Evolutionary conservation across 768 basidiomycete species (phyloP).

Genomic region (Naganishia randhawae): DNA sequence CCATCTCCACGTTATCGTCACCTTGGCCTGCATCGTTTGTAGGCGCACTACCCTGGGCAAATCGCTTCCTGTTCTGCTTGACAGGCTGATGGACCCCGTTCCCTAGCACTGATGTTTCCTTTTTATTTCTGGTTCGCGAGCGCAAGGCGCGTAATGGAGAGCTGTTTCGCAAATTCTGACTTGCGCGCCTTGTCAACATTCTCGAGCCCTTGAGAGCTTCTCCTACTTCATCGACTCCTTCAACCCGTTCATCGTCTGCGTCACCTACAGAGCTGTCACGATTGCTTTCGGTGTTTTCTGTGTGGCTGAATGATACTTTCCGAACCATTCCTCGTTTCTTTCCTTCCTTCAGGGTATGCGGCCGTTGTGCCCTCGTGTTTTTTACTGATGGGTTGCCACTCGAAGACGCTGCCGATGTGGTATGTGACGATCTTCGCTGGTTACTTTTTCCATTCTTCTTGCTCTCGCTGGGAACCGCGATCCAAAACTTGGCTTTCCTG

Average conservation of each 20-base stretch:
- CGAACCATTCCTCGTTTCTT: constrained; percentile 1
- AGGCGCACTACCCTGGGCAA: not conserved
- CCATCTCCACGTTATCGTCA: not conserved
- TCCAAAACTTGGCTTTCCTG: not conserved
- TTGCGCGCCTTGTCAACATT: not conserved
- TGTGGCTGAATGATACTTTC: not conserved
- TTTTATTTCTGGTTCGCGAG: not conserved
- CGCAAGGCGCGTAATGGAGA: not conserved
- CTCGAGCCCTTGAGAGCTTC: not conserved
- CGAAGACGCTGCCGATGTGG: constrained; percentile 28
- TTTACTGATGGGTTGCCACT: not conserved
- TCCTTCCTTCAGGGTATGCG: not conserved
- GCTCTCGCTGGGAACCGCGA: not conserved
- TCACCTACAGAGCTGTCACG: constrained; percentile 16
- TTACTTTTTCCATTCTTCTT: constrained; percentile 6
- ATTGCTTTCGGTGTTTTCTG: not conserved
- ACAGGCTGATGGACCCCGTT: not conserved
- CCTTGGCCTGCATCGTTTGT: not conserved
- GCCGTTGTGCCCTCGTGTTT: not conserved
- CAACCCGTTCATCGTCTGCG: constrained; percentile 13
- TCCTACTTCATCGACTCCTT: not conserved
- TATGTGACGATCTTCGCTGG: constrained; percentile 16
- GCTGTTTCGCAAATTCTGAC: constrained; percentile 12
- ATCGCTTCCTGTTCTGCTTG: not conserved
- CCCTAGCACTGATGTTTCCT: not conserved